Evolutionary conservation across 2,329 filamentous ascomycete genomes (phyloP), one percentile per base, ranked within the genome.

Genomic region (Aspergillus ochraceoroseus): DNA sequence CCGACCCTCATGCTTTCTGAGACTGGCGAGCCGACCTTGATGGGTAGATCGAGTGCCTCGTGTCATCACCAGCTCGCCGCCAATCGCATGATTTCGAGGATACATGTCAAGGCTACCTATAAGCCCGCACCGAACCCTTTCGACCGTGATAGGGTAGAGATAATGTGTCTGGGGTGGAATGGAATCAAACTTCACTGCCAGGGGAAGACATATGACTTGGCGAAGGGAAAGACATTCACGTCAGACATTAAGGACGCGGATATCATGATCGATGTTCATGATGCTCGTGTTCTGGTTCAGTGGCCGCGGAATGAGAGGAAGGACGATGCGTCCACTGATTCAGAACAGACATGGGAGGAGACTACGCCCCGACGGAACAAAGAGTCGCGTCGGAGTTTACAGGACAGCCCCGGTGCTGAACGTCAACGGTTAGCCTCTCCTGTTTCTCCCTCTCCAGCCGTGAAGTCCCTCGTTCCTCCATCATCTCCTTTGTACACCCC

Each of bases 161-260:
- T 98, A 55, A 76, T 87, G 57, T 98, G 92, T 72, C 79, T 85
- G 57, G 92, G 92, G 14, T 96, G 90, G 90, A 98, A 98, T 64
- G 92, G 92, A 11, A 74, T 92, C 51, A 94, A 87, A 70, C 70
- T 98, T 53, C 88, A 95, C 68, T 95, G 87, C 70, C 84, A 90
- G 66, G 87, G 87, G 41, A 81, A 83, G 52, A 84, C 87, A 2
- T 90, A 86, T 73, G 87, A 95, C 52, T 68, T 98, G 56, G 75
- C 73, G 49, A 95, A 95, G 70, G 87, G 85, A 12, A 88, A 95
- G 61, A 85, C 80, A 34, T 96, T 95, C 65, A 84, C 82, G 32
- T 94, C 88, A 43, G 87, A 94, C 66, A 89, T 88, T 19, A 86
- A 89, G 59, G 80, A 82, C 51, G 82, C 82, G 12, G 88, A 94